Base-by-base conservation (phyloP, 495 filamentous ascomycete genomes). In the Penicillium macrosclerotiorum region DNA sequence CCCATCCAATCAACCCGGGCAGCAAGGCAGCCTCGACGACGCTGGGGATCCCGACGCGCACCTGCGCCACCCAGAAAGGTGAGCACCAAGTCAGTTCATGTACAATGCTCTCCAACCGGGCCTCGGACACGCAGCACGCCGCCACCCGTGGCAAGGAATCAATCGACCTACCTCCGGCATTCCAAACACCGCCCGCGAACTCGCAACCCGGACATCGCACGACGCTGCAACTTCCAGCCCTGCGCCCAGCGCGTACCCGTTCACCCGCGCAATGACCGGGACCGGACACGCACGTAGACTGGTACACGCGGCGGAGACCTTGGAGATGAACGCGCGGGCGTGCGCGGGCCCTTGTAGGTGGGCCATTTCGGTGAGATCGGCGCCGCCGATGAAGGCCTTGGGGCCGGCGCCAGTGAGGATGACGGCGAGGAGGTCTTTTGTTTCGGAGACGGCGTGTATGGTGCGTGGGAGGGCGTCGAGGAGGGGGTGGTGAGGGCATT, bases 141-240 rank as follows among this genome's bases (percentile, higher is more conserved):
- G n/a, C n/a, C n/a, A n/a, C n/a, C n/a, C n/a, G n/a, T n/a, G n/a
- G n/a, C n/a, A n/a, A n/a, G n/a, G n/a, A n/a, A n/a, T n/a, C n/a
- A n/a, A n/a, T n/a, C n/a, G n/a, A 41, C 35, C 7, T 27, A 62
- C 55, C 49, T 62, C 52, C 0, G 59, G 55, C 55, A 62, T 62
- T 35, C 55, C 55, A 52, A 62, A 56, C 40, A 54, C 47, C 13
- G 59, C 59, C 29, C 42, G 40, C 27, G 20, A 7, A 16, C 44
- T 39, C 12, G 52, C 55, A 44, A 59, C 52, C 29, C 59, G 46
- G 19, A 62, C 20, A 49, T 62, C 59, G 45, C 55, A 59, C 4
- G 49, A 49, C 1, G 55, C 52, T 0, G 59, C 59, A n/a, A 62
- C 17, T 17, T 56, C 52, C 29, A 56, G 33, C 3, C 52, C 55